Evolutionary conservation across 2,329 filamentous ascomycete genomes (phyloP).

Genomic region (Pyrenophora teres): DNA sequence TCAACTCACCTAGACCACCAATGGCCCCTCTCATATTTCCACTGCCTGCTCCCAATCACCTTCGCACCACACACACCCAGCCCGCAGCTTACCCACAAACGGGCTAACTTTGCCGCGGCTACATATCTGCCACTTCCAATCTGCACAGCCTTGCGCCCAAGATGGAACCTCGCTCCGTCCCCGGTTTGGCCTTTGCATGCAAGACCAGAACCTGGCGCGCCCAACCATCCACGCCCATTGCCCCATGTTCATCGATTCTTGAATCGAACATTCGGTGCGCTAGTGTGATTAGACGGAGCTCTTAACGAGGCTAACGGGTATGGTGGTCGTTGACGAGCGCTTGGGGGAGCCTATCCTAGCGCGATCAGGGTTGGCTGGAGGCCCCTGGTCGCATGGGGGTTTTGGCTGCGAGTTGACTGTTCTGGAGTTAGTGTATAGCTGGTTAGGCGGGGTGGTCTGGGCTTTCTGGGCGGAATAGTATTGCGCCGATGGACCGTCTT

Average conservation of each 20-base stretch:
- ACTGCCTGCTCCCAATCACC: constrained; percentile 4
- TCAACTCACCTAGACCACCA: no score
- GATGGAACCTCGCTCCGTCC: no score
- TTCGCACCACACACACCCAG: constrained; percentile 1
- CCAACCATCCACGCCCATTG: background rate
- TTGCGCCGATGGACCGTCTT: constrained; percentile 4
- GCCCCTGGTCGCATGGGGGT: background rate
- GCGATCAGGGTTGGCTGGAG: background rate
- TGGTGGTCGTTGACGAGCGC: background rate
- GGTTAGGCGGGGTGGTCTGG: background rate
- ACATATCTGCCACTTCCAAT: constrained; percentile 17
- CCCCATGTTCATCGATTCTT: constrained; percentile 13
- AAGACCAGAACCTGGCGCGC: no score
- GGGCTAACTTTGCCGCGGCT: constrained; percentile 18
- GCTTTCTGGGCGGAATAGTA: constrained; percentile 5
- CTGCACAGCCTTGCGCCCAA: constrained; percentile 13
- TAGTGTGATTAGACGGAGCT: background rate
- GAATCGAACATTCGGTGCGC: constrained; percentile 17
- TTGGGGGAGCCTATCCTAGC: background rate
- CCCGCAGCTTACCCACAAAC: constrained; percentile 7
- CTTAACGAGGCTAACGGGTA: no score
- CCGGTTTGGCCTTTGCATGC: constrained; percentile 1
- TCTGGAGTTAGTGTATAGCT: constrained; percentile 3
- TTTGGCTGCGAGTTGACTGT: background rate
- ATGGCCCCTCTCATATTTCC: background rate